Conservation (phyloP, 169 alveolate genomes). For the Plasmodium fragile region DNA sequence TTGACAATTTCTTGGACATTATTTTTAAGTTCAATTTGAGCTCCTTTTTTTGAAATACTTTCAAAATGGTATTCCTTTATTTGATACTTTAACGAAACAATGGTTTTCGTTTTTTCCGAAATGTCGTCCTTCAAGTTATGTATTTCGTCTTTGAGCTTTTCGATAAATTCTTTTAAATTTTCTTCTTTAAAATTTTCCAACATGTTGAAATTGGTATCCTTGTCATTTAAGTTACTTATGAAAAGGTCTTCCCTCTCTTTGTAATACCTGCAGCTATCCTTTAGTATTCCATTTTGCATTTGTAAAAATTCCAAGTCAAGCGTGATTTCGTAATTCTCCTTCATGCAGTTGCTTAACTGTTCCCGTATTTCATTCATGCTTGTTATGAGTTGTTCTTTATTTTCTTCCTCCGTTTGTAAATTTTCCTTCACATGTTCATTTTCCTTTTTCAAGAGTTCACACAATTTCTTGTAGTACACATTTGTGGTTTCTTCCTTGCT, state of each 20-base stretch:
- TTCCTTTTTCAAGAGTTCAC: conserved; percentile 51
- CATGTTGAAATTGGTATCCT: conserved; percentile 23
- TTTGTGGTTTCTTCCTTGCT: conserved; percentile 64
- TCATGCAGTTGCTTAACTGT: conserved; percentile 39
- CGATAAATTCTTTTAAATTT: conserved; percentile 50
- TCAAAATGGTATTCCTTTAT: conserved; percentile 58
- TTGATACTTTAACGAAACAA: conserved; percentile 57
- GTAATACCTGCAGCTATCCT: conserved; percentile 43
- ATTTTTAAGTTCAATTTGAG: conserved; percentile 16
- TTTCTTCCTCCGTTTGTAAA: conserved; percentile 39
- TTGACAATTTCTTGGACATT: conserved; percentile 36
- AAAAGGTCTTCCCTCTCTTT: conserved; percentile 44
- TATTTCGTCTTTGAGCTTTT: conserved; percentile 51
- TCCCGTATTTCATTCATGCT: conserved; percentile 38
- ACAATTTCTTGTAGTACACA: conserved; percentile 35
- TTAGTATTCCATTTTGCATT: conserved; percentile 50
- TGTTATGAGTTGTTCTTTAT: conserved; percentile 31
- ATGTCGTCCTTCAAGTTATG: conserved; percentile 25
- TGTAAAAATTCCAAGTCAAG: conserved; percentile 60
- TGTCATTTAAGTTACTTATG: conserved; percentile 22
- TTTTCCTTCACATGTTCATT: conserved; percentile 47
- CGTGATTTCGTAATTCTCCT: conserved; percentile 56
- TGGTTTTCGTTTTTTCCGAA: conserved; percentile 2
- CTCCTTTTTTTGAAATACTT: conserved; percentile 1
- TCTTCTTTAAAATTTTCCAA: conserved; percentile 23